A percentile compares a stretch with the other conserved stretches of the same genome.
Conservation (phyloP, 1,284 basidiomycete genomes). For the Rhizoctonia solani region DNA sequence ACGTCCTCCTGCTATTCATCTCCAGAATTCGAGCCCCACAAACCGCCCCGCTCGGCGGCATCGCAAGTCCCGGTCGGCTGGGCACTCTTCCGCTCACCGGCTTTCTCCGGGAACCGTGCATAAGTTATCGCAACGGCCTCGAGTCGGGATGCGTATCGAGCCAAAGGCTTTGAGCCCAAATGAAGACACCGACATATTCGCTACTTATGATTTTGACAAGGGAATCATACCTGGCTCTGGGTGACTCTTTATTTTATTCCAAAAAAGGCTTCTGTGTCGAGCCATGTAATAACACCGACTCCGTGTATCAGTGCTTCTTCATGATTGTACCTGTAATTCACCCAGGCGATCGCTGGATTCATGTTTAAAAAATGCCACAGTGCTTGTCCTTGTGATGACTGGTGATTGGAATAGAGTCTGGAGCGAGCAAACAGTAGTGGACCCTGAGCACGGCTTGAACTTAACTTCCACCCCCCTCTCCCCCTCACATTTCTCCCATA, state of each 20-base stretch:
- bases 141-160: conserved; percentile 25
- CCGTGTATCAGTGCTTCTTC: too few species aligned
- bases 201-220: conserved; percentile 18
- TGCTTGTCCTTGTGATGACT: conserved; percentile 25
- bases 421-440: background rate
- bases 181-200: conserved; percentile 22
- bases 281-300: background rate
- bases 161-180: conserved; percentile 3
- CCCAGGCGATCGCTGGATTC: too few species aligned
- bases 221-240: background rate
- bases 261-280: background rate
- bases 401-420: conserved; percentile 2
- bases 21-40: background rate
- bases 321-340: too few species aligned
- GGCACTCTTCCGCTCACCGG: background rate
- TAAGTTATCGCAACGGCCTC: background rate
- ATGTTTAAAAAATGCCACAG: background rate
- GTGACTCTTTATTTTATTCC: background rate
- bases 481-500: background rate
- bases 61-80: too few species aligned
- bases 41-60: background rate
- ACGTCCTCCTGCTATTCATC: conserved; percentile 1
- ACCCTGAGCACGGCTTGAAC: conserved; percentile 30
- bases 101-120: conserved; percentile 12
- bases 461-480: conserved; percentile 19